Evolutionary conservation across 148 eudicot genomes (phyloP).

Genomic region (Hydrangea macrophylla): DNA sequence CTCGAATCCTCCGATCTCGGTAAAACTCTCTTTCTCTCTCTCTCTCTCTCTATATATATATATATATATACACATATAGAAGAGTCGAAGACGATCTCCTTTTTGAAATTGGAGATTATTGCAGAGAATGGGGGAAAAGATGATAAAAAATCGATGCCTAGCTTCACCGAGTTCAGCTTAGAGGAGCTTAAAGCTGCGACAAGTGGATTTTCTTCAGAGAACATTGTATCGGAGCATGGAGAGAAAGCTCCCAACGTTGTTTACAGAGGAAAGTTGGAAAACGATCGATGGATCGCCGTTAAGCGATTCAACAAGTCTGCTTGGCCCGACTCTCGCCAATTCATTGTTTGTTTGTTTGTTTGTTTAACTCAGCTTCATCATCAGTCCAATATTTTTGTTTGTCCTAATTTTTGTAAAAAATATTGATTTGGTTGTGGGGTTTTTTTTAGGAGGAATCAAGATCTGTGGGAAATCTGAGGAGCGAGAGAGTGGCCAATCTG

Average conservation of each 20-base stretch:
- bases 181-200: conserved; percentile 60
- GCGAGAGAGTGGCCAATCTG: conserved; percentile 55
- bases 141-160: conserved; percentile 29
- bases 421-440: conserved; percentile 2
- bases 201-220: conserved; percentile 41
- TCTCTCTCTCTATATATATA: background rate
- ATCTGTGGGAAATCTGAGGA: conserved; percentile 58
- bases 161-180: conserved; percentile 47
- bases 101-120: conserved; percentile 3
- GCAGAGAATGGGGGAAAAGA: conserved; percentile 41
- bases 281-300: conserved; percentile 41
- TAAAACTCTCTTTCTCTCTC: too few species aligned
- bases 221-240: conserved; percentile 61
- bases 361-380: background rate
- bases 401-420: background rate
- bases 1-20: conserved; percentile 46
- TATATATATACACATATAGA: background rate
- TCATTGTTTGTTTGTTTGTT: conserved; percentile 45
- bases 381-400: background rate
- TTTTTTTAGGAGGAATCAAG: conserved; percentile 55
- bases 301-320: conserved; percentile 60
- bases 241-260: conserved; percentile 70
- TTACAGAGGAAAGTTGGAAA: conserved; percentile 42
- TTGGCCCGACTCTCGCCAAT: conserved; percentile 69
- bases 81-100: conserved; percentile 5